Conservation (phyloP, 2,329 filamentous ascomycete genomes). For the Sclerotinia glacialis region DNA sequence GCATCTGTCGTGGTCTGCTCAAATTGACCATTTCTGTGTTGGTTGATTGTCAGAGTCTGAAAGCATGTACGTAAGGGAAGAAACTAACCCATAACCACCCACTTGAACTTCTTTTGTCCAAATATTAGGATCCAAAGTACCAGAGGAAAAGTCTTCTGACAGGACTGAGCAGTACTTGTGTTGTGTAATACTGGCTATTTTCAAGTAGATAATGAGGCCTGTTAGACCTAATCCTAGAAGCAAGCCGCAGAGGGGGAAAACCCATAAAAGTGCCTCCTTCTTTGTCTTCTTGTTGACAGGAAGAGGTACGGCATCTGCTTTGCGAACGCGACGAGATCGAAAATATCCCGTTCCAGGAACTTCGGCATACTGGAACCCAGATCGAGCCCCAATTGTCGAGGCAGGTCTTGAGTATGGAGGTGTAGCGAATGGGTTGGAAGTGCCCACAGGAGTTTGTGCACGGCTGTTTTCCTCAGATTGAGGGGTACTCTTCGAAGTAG, state of each 20-base stretch:
- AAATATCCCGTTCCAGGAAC: constrained; percentile 52
- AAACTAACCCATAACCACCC: constrained; percentile 46
- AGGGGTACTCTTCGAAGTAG: constrained; percentile 13
- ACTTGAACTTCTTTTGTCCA: constrained; percentile 51
- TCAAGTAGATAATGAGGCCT: constrained; percentile 70
- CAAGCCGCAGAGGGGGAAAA: constrained; percentile 69
- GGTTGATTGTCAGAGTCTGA: background rate
- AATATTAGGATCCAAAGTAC: constrained; percentile 39
- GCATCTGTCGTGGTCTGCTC: constrained; percentile 69
- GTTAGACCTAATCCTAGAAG: constrained; percentile 64
- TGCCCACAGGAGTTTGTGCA: constrained; percentile 14
- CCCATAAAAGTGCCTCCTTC: constrained; percentile 77
- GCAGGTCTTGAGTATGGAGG: constrained; percentile 25
- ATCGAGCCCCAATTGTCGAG: constrained; percentile 26
- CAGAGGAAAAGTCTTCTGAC: constrained; percentile 44
- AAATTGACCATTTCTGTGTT: constrained; percentile 71
- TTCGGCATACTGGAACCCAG: constrained; percentile 28
- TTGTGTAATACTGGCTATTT: constrained; percentile 63
- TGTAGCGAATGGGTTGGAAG: constrained; percentile 26
- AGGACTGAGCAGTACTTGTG: constrained; percentile 72
- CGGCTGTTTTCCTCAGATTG: constrained; percentile 20
- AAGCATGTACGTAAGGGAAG: constrained; percentile 45
- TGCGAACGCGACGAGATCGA: constrained; percentile 67
- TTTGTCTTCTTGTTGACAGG: constrained; percentile 69
- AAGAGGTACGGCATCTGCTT: constrained; percentile 68